Evolutionary conservation across 2,329 filamentous ascomycete genomes (phyloP).

Genomic region (Lachnellula cervina): DNA sequence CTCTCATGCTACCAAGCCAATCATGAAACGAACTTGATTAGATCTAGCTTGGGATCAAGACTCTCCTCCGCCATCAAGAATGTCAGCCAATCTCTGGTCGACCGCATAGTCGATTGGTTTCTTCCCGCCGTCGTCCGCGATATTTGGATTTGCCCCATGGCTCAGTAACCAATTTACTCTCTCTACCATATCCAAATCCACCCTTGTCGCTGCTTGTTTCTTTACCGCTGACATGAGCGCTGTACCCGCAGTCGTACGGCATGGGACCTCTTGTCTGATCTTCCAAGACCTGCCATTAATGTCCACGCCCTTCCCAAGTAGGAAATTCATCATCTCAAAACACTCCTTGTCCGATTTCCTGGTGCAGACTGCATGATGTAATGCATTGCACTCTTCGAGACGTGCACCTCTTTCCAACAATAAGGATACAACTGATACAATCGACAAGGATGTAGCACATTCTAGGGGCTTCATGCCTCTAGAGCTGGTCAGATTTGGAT

Average conservation of each 20-base stretch:
- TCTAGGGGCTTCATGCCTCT: not conserved
- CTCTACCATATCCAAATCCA: not conserved
- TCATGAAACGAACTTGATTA: no score
- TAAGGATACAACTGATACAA: not conserved
- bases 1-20: no score
- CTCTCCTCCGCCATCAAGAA: not conserved
- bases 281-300: not conserved
- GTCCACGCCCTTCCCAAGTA: not conserved
- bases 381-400: not conserved
- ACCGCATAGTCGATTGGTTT: not conserved
- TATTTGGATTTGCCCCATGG: not conserved
- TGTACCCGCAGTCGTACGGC: not conserved
- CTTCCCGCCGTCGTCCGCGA: not conserved
- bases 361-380: not conserved
- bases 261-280: not conserved
- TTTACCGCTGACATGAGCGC: not conserved
- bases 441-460: not conserved
- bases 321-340: not conserved
- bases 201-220: not conserved
- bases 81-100: not conserved
- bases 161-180: not conserved
- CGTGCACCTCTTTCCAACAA: not conserved
- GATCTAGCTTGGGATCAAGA: no score
- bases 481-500: conserved; percentile 1
- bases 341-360: not conserved